Percentiles rank a stretch among this genome's conserved stretches.
Evolutionary conservation across 257 asterid genomes (phyloP).

Genomic region (Scutellaria baicalensis): DNA sequence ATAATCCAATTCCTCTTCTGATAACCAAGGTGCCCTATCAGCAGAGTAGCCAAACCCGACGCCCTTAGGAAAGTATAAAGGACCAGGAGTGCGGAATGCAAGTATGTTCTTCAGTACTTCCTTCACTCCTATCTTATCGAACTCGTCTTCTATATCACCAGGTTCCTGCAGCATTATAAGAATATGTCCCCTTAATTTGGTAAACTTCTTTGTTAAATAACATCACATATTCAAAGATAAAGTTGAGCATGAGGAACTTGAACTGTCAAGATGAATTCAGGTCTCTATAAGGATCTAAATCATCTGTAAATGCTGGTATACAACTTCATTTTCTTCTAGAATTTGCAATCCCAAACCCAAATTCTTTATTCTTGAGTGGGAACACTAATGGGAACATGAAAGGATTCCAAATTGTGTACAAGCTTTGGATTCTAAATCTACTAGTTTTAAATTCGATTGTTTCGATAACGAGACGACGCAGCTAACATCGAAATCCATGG

Average conservation of each 20-base stretch:
- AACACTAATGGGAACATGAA: neutral
- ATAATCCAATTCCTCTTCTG: conserved; percentile 53
- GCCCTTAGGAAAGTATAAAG: conserved; percentile 49
- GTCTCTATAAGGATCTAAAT: neutral
- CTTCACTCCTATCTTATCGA: conserved; percentile 40
- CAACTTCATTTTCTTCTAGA: neutral
- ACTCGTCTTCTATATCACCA: conserved; percentile 66
- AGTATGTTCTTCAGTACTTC: conserved; percentile 36
- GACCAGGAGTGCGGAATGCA: conserved; percentile 39
- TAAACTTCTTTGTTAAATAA: neutral
- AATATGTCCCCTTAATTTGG: neutral
- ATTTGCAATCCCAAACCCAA: neutral
- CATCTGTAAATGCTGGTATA: neutral
- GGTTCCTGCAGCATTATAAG: conserved; percentile 41
- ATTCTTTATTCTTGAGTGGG: neutral
- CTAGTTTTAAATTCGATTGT: neutral
- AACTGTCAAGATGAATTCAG: neutral
- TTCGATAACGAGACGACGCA: neutral
- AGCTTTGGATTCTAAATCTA: neutral
- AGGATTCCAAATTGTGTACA: neutral
- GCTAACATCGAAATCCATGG: neutral
- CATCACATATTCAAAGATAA: neutral
- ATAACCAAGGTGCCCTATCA: conserved; percentile 46
- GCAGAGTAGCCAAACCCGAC: conserved; percentile 35
- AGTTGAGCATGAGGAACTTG: no score